Percentiles rank a stretch among this genome's conserved stretches.
phyloP scores from a whole-genome alignment of 1,284 basidiomycete species.

The Gymnopus androsaceus region DNA sequence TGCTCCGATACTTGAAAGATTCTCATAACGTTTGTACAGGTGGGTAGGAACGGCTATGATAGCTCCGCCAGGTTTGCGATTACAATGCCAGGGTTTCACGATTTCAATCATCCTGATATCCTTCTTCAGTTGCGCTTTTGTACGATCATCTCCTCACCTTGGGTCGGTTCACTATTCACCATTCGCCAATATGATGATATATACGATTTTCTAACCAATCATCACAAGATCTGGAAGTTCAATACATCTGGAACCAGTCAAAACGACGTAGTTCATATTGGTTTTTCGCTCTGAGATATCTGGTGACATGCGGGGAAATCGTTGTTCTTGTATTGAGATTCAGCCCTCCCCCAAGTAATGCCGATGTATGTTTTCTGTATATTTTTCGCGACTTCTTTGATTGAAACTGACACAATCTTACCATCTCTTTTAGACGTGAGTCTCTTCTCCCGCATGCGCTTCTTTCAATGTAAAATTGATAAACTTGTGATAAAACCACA shows the following conservation, averaged over 20 bases:
- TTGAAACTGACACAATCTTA: too few relatives aligned
- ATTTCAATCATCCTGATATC: not conserved
- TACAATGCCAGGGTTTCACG: not conserved
- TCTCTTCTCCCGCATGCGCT: not conserved
- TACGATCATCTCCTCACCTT: conserved; percentile 11
- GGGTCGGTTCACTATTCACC: not conserved
- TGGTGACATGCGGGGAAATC: conserved; percentile 7
- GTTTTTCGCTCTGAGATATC: conserved; percentile 4
- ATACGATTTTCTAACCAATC: not conserved
- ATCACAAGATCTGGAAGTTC: not conserved
- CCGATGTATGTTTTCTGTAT: not conserved
- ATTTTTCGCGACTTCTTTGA: too few relatives aligned
- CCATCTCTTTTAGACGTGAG: not conserved
- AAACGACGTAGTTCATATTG: conserved; percentile 4
- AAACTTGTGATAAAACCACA: too few relatives aligned
- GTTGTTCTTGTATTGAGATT: conserved; percentile 6
- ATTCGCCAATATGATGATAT: not conserved
- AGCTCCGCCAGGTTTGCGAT: conserved; percentile 1
- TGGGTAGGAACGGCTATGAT: conserved; percentile 6
- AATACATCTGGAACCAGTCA: conserved; percentile 4
- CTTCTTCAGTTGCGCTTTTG: not conserved
- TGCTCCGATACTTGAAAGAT: not conserved
- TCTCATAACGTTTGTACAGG: not conserved
- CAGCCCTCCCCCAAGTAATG: not conserved
- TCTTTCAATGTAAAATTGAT: too few relatives aligned